Evolutionary conservation across 805 yeast species (phyloP).

Genomic region (Debaryomyces hansenii): DNA sequence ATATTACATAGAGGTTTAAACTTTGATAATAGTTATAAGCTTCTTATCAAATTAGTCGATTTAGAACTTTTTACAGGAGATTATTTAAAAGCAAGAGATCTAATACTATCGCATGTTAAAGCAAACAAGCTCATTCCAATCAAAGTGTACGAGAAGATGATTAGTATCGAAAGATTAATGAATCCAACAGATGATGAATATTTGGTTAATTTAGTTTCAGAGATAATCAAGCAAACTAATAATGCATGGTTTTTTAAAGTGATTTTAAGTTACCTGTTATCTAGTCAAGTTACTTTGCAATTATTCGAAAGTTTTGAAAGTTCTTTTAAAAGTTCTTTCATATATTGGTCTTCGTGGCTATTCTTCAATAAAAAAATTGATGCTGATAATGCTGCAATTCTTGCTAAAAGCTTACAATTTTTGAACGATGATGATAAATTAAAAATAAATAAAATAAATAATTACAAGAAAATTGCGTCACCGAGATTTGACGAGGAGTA

Average conservation of each 20-base stretch:
- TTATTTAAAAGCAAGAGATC: conserved; percentile 34
- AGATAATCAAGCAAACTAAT: conserved; percentile 28
- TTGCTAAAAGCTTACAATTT: neutral
- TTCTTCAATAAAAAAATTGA: neutral
- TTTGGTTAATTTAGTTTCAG: conserved; percentile 24
- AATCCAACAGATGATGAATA: conserved; percentile 23
- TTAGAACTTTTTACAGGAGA: conserved; percentile 41
- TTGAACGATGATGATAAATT: neutral
- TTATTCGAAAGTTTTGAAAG: conserved; percentile 25
- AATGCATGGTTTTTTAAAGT: conserved; percentile 38
- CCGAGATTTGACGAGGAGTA: neutral
- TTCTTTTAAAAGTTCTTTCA: conserved; percentile 7
- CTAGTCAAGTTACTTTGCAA: conserved; percentile 12
- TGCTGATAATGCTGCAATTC: neutral
- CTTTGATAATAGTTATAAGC: conserved; percentile 22
- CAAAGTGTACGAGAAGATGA: conserved; percentile 40
- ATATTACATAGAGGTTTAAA: conserved; percentile 37
- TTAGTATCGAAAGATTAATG: conserved; percentile 41
- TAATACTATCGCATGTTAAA: conserved; percentile 27
- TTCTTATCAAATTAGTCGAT: conserved; percentile 45
- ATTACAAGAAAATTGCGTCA: neutral
- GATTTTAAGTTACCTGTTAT: conserved; percentile 24
- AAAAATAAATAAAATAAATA: neutral
- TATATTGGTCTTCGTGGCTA: neutral
- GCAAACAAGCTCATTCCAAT: conserved; percentile 25